Evolutionary conservation across 1,284 basidiomycete species (phyloP), one percentile per base, ranked within the genome.

Genomic region (Trichosporon sp.): DNA sequence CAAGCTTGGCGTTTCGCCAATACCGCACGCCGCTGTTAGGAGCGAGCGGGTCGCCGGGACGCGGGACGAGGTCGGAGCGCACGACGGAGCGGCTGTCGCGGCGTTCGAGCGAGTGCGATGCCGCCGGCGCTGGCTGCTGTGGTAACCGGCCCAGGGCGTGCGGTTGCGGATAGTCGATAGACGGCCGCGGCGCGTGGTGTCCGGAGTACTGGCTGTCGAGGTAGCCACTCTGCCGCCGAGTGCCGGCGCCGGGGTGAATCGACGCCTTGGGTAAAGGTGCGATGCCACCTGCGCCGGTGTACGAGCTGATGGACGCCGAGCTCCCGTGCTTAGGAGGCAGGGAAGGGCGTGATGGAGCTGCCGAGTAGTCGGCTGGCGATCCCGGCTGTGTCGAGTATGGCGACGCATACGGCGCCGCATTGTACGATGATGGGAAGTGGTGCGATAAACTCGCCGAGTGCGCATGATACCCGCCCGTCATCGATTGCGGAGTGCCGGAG

Each of bases 101-200:
- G 54, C 88, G 82, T 71, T 90, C 89, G 59, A 87, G 81, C 0
- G 83, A 80, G 33, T 88, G 85, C 1, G 88, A 81, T 0, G 89
- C 89, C 2, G 86, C 89, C 0, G 84, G 84, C 1, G 91, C 90
- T 6, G 92, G 91, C 0, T 88, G 89, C 21, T 90, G 86, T 34
- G 89, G 83, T 7, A 89, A 82, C 10, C 86, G 84, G 54, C 85
- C 69, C 10, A 81, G 68, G 59, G 74, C 60, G 83, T 85, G 56
- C 86, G 85, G 70, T 88, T 76, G 87, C 1, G 91, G 92, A 70
- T 95, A 95, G 76, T 92, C 91, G 66, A 95, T 89, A 0, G 78
- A 67, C 78, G 64, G 64, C 5, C 72, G 61, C 19, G 67, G 29
- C 8, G 68, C 68, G 11, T 66, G 44, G 59, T 77, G 80, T 46